Percentiles rank a stretch among this genome's conserved stretches.
phyloP scores from a whole-genome alignment of 176 grass and related monocot species.

The Luzula sylvatica region DNA sequence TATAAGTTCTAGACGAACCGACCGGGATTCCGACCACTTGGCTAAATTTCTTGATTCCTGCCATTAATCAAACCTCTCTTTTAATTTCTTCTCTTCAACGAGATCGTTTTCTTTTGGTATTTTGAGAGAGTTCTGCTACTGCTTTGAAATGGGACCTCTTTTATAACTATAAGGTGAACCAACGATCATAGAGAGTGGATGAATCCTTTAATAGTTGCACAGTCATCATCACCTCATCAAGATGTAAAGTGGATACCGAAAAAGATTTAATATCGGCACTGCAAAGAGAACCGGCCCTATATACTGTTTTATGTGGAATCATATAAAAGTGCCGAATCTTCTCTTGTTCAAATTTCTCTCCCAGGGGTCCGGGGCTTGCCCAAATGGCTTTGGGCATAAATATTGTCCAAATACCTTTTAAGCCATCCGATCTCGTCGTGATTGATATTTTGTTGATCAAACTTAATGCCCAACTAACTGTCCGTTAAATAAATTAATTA shows the following conservation, averaged over 20 bases:
- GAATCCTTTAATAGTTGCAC: constrained; percentile 33
- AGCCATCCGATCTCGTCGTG: too few relatives aligned
- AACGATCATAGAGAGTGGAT: constrained; percentile 23
- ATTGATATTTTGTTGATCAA: too few relatives aligned
- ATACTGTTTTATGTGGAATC: too few relatives aligned
- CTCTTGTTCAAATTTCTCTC: too few relatives aligned
- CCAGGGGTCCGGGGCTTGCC: too few relatives aligned
- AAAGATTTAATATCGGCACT: neutral
- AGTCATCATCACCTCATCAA: constrained; percentile 41
- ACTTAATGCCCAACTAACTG: too few relatives aligned
- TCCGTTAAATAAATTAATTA: too few relatives aligned
- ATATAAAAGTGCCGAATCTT: too few relatives aligned
- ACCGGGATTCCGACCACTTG: constrained; percentile 75
- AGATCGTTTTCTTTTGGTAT: constrained; percentile 9
- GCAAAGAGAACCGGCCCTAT: too few relatives aligned
- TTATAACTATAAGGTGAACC: constrained; percentile 48
- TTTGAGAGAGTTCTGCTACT: constrained; percentile 11
- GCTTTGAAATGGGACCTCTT: constrained; percentile 10
- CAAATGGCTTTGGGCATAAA: too few relatives aligned
- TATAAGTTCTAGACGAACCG: constrained; percentile 36
- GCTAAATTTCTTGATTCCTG: constrained; percentile 28
- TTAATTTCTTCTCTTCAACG: neutral
- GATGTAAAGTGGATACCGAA: constrained; percentile 36
- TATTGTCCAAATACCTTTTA: too few relatives aligned
- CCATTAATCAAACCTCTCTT: constrained; percentile 21